Percentiles rank a stretch among this genome's conserved stretches.
Evolutionary conservation across 2,329 filamentous ascomycete genomes (phyloP).

Genomic region (Aureobasidium sp.): DNA sequence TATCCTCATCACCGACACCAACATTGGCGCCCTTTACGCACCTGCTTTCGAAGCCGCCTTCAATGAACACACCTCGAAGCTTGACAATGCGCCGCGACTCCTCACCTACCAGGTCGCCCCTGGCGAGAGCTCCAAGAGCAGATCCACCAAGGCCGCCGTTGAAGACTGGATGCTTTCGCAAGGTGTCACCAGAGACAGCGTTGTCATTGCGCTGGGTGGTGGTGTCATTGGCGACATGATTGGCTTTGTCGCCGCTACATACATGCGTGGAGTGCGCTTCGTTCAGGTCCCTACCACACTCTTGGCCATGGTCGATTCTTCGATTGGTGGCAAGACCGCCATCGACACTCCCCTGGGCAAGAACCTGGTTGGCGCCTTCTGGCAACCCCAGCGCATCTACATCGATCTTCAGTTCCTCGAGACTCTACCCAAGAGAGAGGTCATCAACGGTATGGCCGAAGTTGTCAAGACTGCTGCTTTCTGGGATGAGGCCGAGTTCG

Average conservation of each 20-base stretch:
- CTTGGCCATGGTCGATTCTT: slow-evolving; percentile 96
- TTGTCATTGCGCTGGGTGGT: slow-evolving; percentile 88
- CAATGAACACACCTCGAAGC: slow-evolving; percentile 30
- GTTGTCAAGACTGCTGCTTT: slow-evolving; percentile 83
- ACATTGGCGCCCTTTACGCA: slow-evolving; percentile 72
- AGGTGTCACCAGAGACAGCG: slow-evolving; percentile 88
- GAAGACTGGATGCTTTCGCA: slow-evolving; percentile 95
- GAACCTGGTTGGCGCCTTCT: slow-evolving; percentile 92
- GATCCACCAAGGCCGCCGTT: slow-evolving; percentile 87
- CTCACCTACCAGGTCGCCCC: slow-evolving; percentile 81
- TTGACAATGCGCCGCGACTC: slow-evolving; percentile 51
- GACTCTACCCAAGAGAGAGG: slow-evolving; percentile 80
- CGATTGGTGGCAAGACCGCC: slow-evolving; percentile 95
- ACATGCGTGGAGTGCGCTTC: slow-evolving; percentile 95
- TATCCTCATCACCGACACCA: slow-evolving; percentile 93
- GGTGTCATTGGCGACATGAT: slow-evolving; percentile 98
- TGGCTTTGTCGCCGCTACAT: slow-evolving; percentile 93
- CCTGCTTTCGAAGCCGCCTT: slow-evolving; percentile 66
- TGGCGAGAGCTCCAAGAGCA: slow-evolving; percentile 86
- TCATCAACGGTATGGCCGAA: slow-evolving; percentile 98
- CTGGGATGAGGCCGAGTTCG: slow-evolving; percentile 83
- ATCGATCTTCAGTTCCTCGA: slow-evolving; percentile 89
- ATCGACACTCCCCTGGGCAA: slow-evolving; percentile 96
- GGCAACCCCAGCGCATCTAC: slow-evolving; percentile 91
- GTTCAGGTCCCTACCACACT: slow-evolving; percentile 95